A percentile compares a stretch with the other conserved stretches of the same genome.
Evolutionary conservation across 2,329 filamentous ascomycete genomes (phyloP).

Genomic region (Cryphonectria naterciae): DNA sequence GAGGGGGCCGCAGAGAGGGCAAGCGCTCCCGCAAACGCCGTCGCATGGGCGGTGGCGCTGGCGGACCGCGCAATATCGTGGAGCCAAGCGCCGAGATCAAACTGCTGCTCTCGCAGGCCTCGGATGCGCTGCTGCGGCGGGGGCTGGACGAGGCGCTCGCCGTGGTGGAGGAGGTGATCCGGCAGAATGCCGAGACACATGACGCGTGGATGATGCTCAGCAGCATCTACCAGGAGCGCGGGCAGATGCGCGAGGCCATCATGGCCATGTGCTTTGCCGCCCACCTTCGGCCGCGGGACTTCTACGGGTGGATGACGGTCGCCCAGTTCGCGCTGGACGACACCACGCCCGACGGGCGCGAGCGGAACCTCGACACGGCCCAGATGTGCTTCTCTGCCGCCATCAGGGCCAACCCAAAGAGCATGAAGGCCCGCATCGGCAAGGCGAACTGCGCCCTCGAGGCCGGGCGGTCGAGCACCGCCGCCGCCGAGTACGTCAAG

Average conservation of each 20-base stretch:
- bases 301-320: constrained; percentile 61
- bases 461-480: constrained; percentile 56
- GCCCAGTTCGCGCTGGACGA: constrained; percentile 61
- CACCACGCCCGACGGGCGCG: constrained; percentile 48
- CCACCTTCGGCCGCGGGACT: constrained; percentile 64
- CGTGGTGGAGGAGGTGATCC: constrained; percentile 65
- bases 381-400: constrained; percentile 64
- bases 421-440: constrained; percentile 61
- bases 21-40: constrained; percentile 33
- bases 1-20: constrained; percentile 19
- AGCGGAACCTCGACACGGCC: constrained; percentile 57
- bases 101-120: constrained; percentile 67
- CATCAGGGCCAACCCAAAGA: constrained; percentile 59
- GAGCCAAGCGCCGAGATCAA: constrained; percentile 75
- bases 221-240: constrained; percentile 64
- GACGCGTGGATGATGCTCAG: constrained; percentile 67
- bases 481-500: constrained; percentile 60
- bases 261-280: constrained; percentile 65
- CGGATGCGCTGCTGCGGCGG: constrained; percentile 66
- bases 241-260: constrained; percentile 60
- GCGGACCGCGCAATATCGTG: constrained; percentile 61
- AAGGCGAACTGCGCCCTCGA: constrained; percentile 63
- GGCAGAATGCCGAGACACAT: constrained; percentile 69
- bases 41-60: not conserved
- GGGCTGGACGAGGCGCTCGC: constrained; percentile 61